phyloP scores from a whole-genome alignment of 805 yeast species.

The Saccharomycopsis capsularis region DNA sequence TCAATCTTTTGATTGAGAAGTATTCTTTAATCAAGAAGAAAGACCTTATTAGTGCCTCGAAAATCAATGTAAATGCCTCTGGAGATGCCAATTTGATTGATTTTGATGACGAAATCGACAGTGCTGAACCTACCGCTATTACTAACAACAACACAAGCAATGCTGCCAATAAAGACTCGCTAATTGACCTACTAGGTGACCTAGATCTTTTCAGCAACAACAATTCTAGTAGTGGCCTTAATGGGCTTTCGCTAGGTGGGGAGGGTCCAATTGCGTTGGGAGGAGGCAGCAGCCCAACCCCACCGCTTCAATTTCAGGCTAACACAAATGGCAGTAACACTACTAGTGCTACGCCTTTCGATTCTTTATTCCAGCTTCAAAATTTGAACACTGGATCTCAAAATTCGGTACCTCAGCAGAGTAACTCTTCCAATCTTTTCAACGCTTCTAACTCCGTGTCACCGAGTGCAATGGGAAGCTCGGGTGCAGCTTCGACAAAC shows the following conservation, averaged over 20 bases:
- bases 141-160: slow-evolving; percentile 30
- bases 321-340: slow-evolving; percentile 9
- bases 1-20: slow-evolving; percentile 61
- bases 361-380: slow-evolving; percentile 16
- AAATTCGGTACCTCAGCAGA: slow-evolving; percentile 18
- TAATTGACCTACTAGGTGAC: slow-evolving; percentile 70
- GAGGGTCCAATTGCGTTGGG: slow-evolving; percentile 44
- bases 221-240: slow-evolving; percentile 30
- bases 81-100: slow-evolving; percentile 58
- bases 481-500: no score
- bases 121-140: slow-evolving; percentile 24
- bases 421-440: slow-evolving; percentile 22
- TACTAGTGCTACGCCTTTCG: no score
- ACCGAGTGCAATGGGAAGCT: slow-evolving; percentile 14
- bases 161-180: no score
- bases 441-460: slow-evolving; percentile 17
- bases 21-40: slow-evolving; percentile 62
- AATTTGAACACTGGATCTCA: slow-evolving; percentile 18
- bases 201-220: slow-evolving; percentile 37
- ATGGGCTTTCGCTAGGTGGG: slow-evolving; percentile 35
- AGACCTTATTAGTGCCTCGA: slow-evolving; percentile 46
- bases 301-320: slow-evolving; percentile 22
- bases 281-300: slow-evolving; percentile 20
- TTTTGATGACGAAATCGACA: slow-evolving; percentile 50
- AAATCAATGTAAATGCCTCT: slow-evolving; percentile 36